Evolutionary conservation across 108 stramenopile genomes (phyloP).

Genomic region (Aurantiochytrium sp.): DNA sequence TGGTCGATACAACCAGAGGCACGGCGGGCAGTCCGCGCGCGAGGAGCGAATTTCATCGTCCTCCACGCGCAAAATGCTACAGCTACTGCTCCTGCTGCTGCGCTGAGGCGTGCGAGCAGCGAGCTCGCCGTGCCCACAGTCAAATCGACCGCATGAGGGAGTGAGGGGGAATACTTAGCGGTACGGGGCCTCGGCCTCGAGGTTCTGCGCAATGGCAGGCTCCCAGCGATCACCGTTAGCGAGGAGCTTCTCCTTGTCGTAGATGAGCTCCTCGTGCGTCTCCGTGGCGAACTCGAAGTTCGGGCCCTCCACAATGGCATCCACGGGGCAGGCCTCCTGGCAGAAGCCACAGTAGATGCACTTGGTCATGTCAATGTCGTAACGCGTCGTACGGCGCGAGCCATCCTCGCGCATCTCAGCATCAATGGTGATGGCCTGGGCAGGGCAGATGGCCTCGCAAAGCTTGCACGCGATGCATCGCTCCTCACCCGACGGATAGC

Average conservation of each 20-base stretch:
- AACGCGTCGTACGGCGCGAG: conserved; percentile 86
- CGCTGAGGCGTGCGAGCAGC: too few relatives aligned
- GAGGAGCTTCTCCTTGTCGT: conserved; percentile 97
- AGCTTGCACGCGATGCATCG: conserved; percentile 99
- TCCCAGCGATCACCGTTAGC: conserved; percentile 99
- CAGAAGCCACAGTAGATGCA: conserved; percentile 99
- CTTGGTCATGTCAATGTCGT: conserved; percentile 99
- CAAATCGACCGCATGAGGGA: too few relatives aligned
- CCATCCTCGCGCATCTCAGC: conserved; percentile 59
- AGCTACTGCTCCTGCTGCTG: too few relatives aligned
- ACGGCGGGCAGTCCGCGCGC: too few relatives aligned
- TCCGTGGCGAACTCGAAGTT: conserved; percentile 99
- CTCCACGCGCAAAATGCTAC: too few relatives aligned
- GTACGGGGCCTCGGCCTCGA: conserved; percentile 89
- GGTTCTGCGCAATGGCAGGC: conserved; percentile 90
- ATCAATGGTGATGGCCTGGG: conserved; percentile 99
- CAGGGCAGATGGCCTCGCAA: conserved; percentile 98
- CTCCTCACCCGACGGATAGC: conserved; percentile 97
- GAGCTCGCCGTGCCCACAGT: too few relatives aligned
- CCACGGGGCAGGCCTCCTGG: conserved; percentile 93
- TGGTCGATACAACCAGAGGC: too few relatives aligned
- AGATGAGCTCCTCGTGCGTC: conserved; percentile 94
- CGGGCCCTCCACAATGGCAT: conserved; percentile 99
- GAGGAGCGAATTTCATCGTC: too few relatives aligned
- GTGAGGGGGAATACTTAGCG: conserved; percentile 48